Evolutionary conservation across 1,284 basidiomycete genomes (phyloP).

Genomic region (Pterulicium gracile): DNA sequence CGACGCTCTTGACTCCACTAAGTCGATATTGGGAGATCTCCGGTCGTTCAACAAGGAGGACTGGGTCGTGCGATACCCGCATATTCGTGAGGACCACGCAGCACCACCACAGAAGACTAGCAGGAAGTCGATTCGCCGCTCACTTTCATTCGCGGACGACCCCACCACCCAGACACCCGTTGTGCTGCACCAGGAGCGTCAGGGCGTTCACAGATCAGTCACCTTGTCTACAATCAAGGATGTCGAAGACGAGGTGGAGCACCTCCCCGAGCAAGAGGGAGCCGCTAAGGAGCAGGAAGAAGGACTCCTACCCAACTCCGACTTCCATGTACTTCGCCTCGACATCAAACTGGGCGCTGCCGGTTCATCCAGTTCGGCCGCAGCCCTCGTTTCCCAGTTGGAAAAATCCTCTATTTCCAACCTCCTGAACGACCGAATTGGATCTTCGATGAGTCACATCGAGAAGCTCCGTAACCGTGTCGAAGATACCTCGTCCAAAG

Average conservation of each 20-base stretch:
- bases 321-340: constrained; percentile 82
- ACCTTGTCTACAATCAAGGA: constrained; percentile 45
- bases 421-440: constrained; percentile 81
- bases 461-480: constrained; percentile 81
- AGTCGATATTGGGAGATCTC: constrained; percentile 60
- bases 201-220: constrained; percentile 41
- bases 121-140: constrained; percentile 41
- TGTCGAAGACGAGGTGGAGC: constrained; percentile 24
- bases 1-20: constrained; percentile 63
- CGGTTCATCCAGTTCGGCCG: constrained; percentile 58
- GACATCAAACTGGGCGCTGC: constrained; percentile 86
- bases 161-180: constrained; percentile 60
- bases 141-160: constrained; percentile 77
- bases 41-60: constrained; percentile 76
- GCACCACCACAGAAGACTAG: constrained; percentile 18
- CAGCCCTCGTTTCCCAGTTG: constrained; percentile 80
- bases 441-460: constrained; percentile 72
- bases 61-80: constrained; percentile 85
- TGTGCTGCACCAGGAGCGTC: constrained; percentile 37
- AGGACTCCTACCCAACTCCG: constrained; percentile 34
- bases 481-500: constrained; percentile 88
- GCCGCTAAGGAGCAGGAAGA: constrained; percentile 24
- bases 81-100: constrained; percentile 34
- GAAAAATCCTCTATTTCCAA: constrained; percentile 91
- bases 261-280: constrained; percentile 9